Percentiles rank a stretch among this genome's conserved stretches.
Conservation (phyloP, 495 filamentous ascomycete genomes). For the Daldinia decipiens region DNA sequence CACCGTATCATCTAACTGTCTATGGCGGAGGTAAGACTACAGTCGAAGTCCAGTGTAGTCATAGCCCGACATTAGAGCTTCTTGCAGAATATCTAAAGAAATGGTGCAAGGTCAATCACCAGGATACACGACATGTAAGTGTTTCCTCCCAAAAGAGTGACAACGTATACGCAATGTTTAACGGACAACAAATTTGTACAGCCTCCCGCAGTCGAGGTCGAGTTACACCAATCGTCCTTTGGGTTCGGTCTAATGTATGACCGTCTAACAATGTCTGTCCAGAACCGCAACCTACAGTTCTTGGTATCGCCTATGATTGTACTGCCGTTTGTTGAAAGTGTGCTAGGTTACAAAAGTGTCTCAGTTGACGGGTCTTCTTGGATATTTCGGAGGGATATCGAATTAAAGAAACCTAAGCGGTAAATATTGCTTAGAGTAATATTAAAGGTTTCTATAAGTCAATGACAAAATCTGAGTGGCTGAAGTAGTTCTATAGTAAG, state of each 20-base stretch:
- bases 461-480: not conserved
- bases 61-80: conserved; percentile 53
- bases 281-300: conserved; percentile 40
- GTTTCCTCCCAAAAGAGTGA: not conserved
- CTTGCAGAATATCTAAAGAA: conserved; percentile 52
- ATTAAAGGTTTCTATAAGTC: not conserved
- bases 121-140: conserved; percentile 48
- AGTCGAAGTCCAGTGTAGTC: conserved; percentile 53
- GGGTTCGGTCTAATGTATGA: conserved; percentile 52
- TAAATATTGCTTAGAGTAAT: not conserved
- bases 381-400: conserved; percentile 42
- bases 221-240: conserved; percentile 51
- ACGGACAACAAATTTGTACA: conserved; percentile 17
- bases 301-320: conserved; percentile 50
- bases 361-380: conserved; percentile 36
- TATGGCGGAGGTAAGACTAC: conserved; percentile 8
- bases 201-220: conserved; percentile 51
- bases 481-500: not conserved
- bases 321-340: conserved; percentile 52
- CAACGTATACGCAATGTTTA: not conserved
- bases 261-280: conserved; percentile 46
- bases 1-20: conserved; percentile 55
- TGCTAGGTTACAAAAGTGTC: conserved; percentile 52
- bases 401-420: conserved; percentile 16
- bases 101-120: conserved; percentile 52